Base-by-base conservation (phyloP, 345 rosid genomes). In the Eucalyptus pauciflora region DNA sequence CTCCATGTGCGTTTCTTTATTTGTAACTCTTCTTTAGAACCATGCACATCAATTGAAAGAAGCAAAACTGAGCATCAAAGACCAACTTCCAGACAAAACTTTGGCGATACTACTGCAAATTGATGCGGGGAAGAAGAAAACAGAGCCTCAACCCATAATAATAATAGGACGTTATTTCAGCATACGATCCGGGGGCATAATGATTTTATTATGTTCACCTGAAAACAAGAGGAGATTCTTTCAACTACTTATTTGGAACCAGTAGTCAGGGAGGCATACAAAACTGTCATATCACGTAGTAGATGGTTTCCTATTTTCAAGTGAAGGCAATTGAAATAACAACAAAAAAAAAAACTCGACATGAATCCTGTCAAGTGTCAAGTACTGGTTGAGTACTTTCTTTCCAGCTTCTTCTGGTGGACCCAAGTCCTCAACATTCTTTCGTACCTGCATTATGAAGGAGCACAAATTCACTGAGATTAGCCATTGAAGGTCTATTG, bases 201-300 rank as follows among this genome's bases (percentile, higher is more conserved):
- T 96, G 14, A 95, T 98, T 43, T 96, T 85, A 97, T 96, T 85
- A 97, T 97, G 92, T 96, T 97, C 80, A 95, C 96, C 99, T 95
- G 83, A 71, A 41, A 62, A 86, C 16, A 33, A 18, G 49, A 88
- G 46, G 43, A 50, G 87, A 31, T 50, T 37, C 48, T 20, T 50
- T 10, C 79, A 13, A 7, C 80, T 76, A 37, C 48, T 76, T 41
- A 37, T 18, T 76, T 20, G 48, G 83, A 76, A 20, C 9, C 48
- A 37, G 48, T 37, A 25, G 48, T 76, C 29, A 6, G 14, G 46
- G 15, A 18, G 48, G 48, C 83, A 41, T 45, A 5, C 15, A 33
- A 51, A 49, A 51, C 60, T 52, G 87, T 37, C 48, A 20, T 20
- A 37, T 76, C 29, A 0, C 22, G 33, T 16, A 4, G 22, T 10